A percentile compares a stretch with the other conserved stretches of the same genome.
Conservation (phyloP, 345 rosid genomes). For the Combretum micranthum region DNA sequence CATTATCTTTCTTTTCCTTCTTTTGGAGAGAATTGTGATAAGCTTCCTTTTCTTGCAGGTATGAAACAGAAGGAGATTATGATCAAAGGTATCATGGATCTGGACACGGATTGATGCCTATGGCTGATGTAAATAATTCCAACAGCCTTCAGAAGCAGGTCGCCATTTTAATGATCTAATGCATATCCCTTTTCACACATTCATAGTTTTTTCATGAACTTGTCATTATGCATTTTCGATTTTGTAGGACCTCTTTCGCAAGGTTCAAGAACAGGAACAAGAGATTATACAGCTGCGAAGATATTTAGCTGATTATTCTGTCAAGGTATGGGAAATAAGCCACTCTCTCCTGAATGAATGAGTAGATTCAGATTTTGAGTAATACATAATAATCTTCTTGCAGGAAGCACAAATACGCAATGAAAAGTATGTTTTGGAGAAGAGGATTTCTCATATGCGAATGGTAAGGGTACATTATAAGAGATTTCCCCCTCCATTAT, state of each 20-base stretch:
- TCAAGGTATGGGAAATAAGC: constrained; percentile 45
- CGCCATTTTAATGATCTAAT: constrained; percentile 11
- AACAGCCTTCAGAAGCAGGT: constrained; percentile 81
- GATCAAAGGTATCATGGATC: constrained; percentile 36
- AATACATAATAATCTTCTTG: constrained; percentile 17
- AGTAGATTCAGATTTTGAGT: constrained; percentile 9
- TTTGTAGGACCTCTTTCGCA: constrained; percentile 49
- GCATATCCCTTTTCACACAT: constrained; percentile 10
- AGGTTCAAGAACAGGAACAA: constrained; percentile 69
- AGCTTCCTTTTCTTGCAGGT: constrained; percentile 35
- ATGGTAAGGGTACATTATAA: constrained; percentile 46
- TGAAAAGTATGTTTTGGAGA: constrained; percentile 78
- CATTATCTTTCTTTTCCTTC: too few species aligned
- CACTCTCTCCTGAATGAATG: not conserved
- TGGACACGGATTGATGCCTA: constrained; percentile 55
- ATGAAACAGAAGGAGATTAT: constrained; percentile 52
- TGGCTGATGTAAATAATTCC: constrained; percentile 56
- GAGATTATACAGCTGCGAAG: constrained; percentile 70
- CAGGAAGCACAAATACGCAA: constrained; percentile 88
- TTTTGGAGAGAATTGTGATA: not conserved
- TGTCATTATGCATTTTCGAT: constrained; percentile 7
- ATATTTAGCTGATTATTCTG: constrained; percentile 72
- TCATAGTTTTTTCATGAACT: constrained; percentile 1
- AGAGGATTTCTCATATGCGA: constrained; percentile 89
- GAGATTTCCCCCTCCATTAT: not conserved